Evolutionary conservation across 352 stramenopile species (phyloP), one percentile per base, ranked within the genome.

Genomic region (Thraustotheca clavata): DNA sequence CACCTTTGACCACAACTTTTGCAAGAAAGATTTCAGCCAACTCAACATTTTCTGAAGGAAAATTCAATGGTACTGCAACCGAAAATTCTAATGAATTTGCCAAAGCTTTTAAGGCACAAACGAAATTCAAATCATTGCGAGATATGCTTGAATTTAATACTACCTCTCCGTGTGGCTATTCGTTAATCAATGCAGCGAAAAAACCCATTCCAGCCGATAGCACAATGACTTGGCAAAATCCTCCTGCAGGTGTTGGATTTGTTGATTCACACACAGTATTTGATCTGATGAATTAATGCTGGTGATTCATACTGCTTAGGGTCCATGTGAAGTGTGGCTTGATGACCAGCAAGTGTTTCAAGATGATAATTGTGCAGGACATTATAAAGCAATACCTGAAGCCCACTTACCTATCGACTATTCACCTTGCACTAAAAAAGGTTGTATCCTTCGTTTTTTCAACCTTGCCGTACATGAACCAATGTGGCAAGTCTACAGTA

Each of bases 261-360:
- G 41, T 77, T 70, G 0, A 69, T 69, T 20, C 69, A 67, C n/a
- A 74, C 73, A 41, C 60, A 71, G 9, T 67, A 76, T 48, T 50
- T 62, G 14, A 62, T 55, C 22, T 39, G 24, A 43, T 5, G n/a
- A 4, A 22, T 18, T 1, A 29, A 9, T 20, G 6, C 18, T 32
- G 39, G 59, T 8, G 0, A 24, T 24, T 2, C 39, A 5, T 47
- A 47, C 39, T 2, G 39, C 39, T 2, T 39, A 83, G 40, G 77
- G 77, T 9, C 77, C 77, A 29, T 86, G 77, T 49, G 77, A 86
- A 60, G 69, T 82, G 62, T 86, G 77, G 77, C 62, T 86, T 43
- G 69, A 77, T 68, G 62, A 83, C 62, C 73, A 60, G n/a, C 71
- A 67, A 48, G 71, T 77, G 41, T 32, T 68, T 27, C 46, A 72